Conservation (phyloP, 2,329 filamentous ascomycete species). For the Tolypocladium nubicola region DNA sequence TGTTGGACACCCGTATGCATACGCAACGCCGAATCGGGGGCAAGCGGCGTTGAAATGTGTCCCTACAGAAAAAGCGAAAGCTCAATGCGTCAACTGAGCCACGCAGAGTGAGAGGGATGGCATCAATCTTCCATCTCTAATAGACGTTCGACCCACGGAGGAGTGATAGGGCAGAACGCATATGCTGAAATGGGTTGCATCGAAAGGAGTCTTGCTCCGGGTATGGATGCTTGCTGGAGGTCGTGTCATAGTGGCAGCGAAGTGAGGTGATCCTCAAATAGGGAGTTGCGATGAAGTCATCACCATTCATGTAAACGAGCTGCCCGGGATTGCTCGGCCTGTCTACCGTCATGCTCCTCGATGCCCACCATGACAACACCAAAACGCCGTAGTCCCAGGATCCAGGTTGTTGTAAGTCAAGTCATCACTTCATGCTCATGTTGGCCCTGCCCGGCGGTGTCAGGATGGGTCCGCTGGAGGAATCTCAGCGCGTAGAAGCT, state of each 20-base stretch:
- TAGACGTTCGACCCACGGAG: conserved; percentile 44
- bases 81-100: conserved; percentile 30
- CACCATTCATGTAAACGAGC: background rate
- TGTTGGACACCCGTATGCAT: background rate
- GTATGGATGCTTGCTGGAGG: background rate
- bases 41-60: conserved; percentile 19
- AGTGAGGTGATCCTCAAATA: background rate
- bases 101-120: conserved; percentile 42
- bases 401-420: background rate
- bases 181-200: conserved; percentile 39
- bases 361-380: background rate
- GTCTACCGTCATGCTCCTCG: background rate
- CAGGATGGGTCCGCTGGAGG: conserved; percentile 20
- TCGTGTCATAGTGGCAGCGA: background rate
- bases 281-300: background rate
- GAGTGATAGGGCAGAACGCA: conserved; percentile 36
- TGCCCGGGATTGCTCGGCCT: background rate
- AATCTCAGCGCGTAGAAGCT: conserved; percentile 10
- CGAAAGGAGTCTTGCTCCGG: background rate
- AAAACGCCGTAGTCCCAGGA: background rate
- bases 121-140: conserved; percentile 40
- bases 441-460: conserved; percentile 21
- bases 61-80: conserved; percentile 38
- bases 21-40: background rate
- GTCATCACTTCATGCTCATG: conserved; percentile 24